A percentile compares a stretch with the other conserved stretches of the same genome.
phyloP scores from a whole-genome alignment of 768 basidiomycete genomes.

The Amanita rimosa region DNA sequence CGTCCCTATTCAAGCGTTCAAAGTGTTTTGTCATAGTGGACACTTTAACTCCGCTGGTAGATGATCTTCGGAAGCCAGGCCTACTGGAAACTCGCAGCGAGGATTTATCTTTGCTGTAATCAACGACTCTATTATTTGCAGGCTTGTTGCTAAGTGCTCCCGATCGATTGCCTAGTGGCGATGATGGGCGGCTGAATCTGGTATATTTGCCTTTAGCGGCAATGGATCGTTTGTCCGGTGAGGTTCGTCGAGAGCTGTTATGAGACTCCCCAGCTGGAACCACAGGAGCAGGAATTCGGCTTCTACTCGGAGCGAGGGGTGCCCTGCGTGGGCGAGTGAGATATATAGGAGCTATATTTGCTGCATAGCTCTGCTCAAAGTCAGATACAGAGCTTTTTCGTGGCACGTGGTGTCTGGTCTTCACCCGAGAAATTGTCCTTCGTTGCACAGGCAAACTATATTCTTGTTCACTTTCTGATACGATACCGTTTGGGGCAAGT shows the following conservation, averaged over 20 bases:
- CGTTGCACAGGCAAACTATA: constrained; percentile 23
- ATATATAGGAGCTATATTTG: constrained; percentile 79
- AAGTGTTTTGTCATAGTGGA: constrained; percentile 86
- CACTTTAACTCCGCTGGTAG: constrained; percentile 55
- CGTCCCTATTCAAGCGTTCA: constrained; percentile 71
- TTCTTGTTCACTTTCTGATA: constrained; percentile 81
- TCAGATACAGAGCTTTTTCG: constrained; percentile 66
- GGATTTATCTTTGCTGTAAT: constrained; percentile 29
- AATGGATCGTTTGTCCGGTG: constrained; percentile 57
- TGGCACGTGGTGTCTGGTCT: constrained; percentile 37
- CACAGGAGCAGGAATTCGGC: constrained; percentile 46
- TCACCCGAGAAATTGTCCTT: constrained; percentile 22
- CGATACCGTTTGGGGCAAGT: constrained; percentile 41
- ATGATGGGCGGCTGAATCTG: constrained; percentile 33
- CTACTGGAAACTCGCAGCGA: constrained; percentile 35
- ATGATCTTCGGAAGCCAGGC: constrained; percentile 42
- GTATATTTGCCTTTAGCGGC: constrained; percentile 26
- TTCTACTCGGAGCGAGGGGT: constrained; percentile 21
- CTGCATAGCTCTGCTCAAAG: constrained; percentile 86
- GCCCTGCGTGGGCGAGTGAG: constrained; percentile 43
- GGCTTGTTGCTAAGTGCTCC: constrained; percentile 20
- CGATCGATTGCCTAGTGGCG: constrained; percentile 26
- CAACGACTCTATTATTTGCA: constrained; percentile 24
- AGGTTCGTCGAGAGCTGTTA: constrained; percentile 50
- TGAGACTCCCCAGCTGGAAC: constrained; percentile 42